A percentile compares a stretch with the other conserved stretches of the same genome.
Conservation (phyloP, 2,329 filamentous ascomycete genomes). For the Phoma herbarum region DNA sequence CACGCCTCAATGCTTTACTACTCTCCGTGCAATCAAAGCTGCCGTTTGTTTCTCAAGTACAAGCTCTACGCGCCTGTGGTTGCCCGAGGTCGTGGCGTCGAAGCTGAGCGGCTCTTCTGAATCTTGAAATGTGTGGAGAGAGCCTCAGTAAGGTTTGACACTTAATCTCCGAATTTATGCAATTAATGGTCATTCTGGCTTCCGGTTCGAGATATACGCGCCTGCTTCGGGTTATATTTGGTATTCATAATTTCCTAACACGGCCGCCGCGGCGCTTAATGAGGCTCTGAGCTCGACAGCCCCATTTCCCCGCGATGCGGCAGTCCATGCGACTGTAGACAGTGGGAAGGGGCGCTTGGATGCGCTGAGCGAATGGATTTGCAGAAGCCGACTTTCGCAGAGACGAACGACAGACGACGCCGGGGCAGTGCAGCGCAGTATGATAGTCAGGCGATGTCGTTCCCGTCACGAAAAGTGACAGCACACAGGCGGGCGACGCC, state of each 20-base stretch:
- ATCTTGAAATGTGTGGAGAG: conserved; percentile 14
- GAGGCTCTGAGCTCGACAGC: conserved; percentile 43
- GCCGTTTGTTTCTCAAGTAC: neutral
- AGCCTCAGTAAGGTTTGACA: conserved; percentile 34
- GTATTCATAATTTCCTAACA: conserved; percentile 36
- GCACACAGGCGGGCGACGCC: conserved; percentile 40
- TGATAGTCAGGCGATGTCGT: conserved; percentile 35
- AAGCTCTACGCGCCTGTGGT: conserved; percentile 6
- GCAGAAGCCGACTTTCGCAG: conserved; percentile 13
- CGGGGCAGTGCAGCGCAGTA: conserved; percentile 27
- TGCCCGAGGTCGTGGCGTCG: conserved; percentile 6
- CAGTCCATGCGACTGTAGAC: conserved; percentile 39
- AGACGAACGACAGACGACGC: conserved; percentile 17
- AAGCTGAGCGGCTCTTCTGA: conserved; percentile 19
- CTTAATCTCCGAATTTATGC: conserved; percentile 29
- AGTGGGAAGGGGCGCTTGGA: conserved; percentile 43
- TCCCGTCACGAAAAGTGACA: conserved; percentile 20
- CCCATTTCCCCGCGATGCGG: conserved; percentile 36
- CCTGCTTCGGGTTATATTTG: conserved; percentile 47
- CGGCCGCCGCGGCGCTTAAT: conserved; percentile 43
- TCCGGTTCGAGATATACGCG: conserved; percentile 31
- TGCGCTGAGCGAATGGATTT: conserved; percentile 38
- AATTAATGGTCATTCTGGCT: conserved; percentile 43
- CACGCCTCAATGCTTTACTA: neutral
- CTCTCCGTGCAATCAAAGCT: conserved; percentile 1